Percentiles rank a stretch among this genome's conserved stretches.
Conservation (phyloP, 2,329 filamentous ascomycete species). For the Knufia fluminis region DNA sequence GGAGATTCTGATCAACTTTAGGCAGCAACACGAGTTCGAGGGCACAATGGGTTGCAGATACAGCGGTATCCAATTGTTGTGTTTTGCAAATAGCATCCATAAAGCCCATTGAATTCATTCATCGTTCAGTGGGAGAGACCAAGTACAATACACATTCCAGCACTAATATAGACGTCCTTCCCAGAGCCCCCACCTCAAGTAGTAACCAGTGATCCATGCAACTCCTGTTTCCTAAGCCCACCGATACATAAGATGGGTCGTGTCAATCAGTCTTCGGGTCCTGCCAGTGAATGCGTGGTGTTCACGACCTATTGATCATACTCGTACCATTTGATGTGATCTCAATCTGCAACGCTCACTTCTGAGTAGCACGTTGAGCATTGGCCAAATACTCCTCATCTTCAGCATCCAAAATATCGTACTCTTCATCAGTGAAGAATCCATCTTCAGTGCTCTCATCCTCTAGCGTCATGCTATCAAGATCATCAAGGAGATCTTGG, state of each 20-base stretch:
- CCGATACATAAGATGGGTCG: no score
- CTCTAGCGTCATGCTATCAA: slow-evolving; percentile 47
- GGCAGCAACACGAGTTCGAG: background rate
- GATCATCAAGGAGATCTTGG: slow-evolving; percentile 47
- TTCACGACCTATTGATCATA: background rate
- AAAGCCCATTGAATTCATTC: background rate
- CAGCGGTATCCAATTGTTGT: background rate
- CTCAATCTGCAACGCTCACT: slow-evolving; percentile 7
- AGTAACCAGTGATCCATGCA: background rate
- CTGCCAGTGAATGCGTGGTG: no score
- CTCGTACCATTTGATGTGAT: background rate
- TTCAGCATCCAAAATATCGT: slow-evolving; percentile 90
- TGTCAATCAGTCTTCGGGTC: no score
- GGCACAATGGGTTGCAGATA: no score
- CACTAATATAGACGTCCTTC: background rate
- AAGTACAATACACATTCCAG: background rate
- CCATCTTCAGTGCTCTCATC: slow-evolving; percentile 49
- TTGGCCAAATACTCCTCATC: slow-evolving; percentile 70
- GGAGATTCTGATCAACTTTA: background rate
- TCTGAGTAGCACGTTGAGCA: slow-evolving; percentile 17
- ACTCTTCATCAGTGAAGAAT: slow-evolving; percentile 95
- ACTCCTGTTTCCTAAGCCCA: background rate
- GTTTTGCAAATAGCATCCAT: background rate
- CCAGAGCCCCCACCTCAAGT: background rate
- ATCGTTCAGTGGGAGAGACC: background rate